Evolutionary conservation across 2,329 filamentous ascomycete genomes (phyloP), one percentile per base, ranked within the genome.

Genomic region (Ceratocystis diversiconidia): DNA sequence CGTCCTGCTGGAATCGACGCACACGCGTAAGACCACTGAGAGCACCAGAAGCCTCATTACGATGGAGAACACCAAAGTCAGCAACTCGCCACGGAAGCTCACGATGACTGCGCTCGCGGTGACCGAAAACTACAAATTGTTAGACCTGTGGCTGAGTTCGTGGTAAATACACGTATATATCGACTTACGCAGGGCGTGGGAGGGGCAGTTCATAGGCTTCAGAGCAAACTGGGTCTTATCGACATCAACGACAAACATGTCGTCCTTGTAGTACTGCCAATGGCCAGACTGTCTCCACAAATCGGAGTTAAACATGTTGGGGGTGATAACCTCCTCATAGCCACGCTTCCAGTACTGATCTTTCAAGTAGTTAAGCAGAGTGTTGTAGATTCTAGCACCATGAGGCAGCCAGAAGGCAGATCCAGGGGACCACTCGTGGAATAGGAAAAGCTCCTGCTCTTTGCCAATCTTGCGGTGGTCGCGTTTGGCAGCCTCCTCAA

Each of bases 161-260:
- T 41, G 12, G 12, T 41, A 30, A 15, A 28, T 17, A 36, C n/a
- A 17, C 10, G n/a, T 10, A 8, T 22, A 46, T 4, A 36, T 19
- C 2, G n/a, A 59, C 66, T 28, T 68, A 68, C 67, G 66, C 6
- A 69, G 78, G 76, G 89, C 95, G 76, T 97, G 92, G 32, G 91
- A 91, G 3, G 94, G 94, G 77, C 94, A 99, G 79, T 97, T 97
- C 94, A 97, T 97, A 32, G 92, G 92, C 79, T 97, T 97, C 63
- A 97, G 78, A 17, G 86, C 91, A 68, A 76, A 78, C 61, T 73
- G 73, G 70, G 76, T 87, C 79, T 96, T 95, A 75, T 96, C 92
- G 41, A 87, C 78, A 65, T 85, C 80, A 70, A 96, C 85, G 50
- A 79, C 76, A 70, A 82, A 82, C 92, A 97, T 97, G 77, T 96